phyloP scores from a whole-genome alignment of 306 rosid genomes.

The barrel medic (Medicago truncatula) region DNA sequence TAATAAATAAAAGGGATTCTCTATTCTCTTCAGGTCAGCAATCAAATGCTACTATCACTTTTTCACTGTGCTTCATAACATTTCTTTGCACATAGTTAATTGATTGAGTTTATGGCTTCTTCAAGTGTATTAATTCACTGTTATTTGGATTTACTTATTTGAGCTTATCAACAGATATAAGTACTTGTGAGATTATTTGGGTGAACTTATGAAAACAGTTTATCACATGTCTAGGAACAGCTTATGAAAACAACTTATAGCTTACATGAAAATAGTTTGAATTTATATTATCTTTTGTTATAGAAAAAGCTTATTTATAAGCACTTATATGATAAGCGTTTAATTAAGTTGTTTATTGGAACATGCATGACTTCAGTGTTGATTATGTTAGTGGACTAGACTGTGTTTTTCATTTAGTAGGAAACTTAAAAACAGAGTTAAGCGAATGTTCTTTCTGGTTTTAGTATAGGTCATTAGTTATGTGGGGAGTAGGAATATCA shows the following conservation, averaged over 20 bases:
- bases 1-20: constrained; percentile 40
- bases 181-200: neutral
- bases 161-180: too few relatives aligned
- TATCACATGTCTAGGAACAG: too few relatives aligned
- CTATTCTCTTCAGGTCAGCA: constrained; percentile 23
- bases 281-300: too few relatives aligned
- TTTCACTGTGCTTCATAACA: neutral
- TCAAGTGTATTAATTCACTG: too few relatives aligned
- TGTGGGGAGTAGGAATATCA: neutral
- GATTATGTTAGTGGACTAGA: neutral
- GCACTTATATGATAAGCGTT: too few relatives aligned
- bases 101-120: neutral
- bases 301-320: neutral
- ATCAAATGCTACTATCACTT: neutral
- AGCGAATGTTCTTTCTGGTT: constrained; percentile 21
- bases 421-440: neutral
- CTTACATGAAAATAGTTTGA: too few relatives aligned
- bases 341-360: neutral
- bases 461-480: neutral
- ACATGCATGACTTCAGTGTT: neutral
- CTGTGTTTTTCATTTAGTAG: neutral
- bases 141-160: too few relatives aligned
- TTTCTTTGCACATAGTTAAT: too few relatives aligned
- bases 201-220: neutral
- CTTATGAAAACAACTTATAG: neutral